These are phyloP conservation scores for Trametes cingulata DNA, from an alignment of 768 basidiomycete species.

Conservation along the genomic window DNA sequence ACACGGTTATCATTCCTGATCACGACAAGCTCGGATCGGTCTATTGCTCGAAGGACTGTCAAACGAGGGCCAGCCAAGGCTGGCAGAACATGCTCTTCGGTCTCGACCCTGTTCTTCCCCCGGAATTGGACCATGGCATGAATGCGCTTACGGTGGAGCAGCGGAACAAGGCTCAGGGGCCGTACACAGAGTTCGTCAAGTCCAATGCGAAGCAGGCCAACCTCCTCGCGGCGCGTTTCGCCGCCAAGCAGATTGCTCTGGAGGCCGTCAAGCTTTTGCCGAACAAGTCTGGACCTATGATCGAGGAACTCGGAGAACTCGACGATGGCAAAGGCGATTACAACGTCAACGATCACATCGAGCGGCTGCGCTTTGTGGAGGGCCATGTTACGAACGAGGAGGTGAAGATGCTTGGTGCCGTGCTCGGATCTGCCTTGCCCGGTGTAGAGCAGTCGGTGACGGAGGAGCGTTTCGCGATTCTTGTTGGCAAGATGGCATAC, in stretches of 20 bases:
- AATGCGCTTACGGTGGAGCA: conserved; percentile 36
- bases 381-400: conserved; percentile 51
- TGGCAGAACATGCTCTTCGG: conserved; percentile 75
- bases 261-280: conserved; percentile 60
- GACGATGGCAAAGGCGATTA: conserved; percentile 59
- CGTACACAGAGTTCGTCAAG: conserved; percentile 57
- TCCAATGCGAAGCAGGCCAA: conserved; percentile 47
- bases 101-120: conserved; percentile 59
- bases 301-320: conserved; percentile 30
- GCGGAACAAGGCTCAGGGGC: conserved; percentile 60
- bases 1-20: conserved; percentile 45
- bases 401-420: conserved; percentile 47
- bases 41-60: conserved; percentile 76
- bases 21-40: conserved; percentile 55
- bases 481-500: conserved; percentile 72
- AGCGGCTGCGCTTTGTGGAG: conserved; percentile 70
- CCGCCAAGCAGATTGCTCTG: conserved; percentile 67
- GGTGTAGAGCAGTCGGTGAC: conserved; percentile 73
- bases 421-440: conserved; percentile 63
- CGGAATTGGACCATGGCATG: conserved; percentile 36
- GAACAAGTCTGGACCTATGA: conserved; percentile 24
- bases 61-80: conserved; percentile 52
- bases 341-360: conserved; percentile 72
- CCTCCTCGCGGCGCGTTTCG: conserved; percentile 67
- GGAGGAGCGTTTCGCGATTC: conserved; percentile 58